Base-by-base conservation (phyloP, 1,284 basidiomycete species). In the Meripilus lineatus region DNA sequence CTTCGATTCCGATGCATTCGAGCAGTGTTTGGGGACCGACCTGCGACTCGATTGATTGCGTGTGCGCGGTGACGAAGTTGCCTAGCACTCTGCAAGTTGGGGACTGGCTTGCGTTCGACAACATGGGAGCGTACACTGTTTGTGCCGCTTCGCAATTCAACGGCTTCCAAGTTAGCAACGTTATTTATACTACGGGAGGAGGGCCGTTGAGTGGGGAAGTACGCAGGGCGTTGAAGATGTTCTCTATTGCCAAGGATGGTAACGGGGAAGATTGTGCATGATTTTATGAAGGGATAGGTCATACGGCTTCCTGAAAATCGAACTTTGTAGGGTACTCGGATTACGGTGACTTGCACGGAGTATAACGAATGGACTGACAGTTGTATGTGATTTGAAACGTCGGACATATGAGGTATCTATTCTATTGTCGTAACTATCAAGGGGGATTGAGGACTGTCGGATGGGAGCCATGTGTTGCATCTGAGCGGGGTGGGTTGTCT, bases 111-210 rank as follows among this genome's bases (percentile, higher is more conserved):
- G 78, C 76, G 35, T 89, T 84, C 71, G 75, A 77, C 43, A 76
- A 81, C 61, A 89, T 89, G 86, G 86, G 86, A 32, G 85, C 84
- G 20, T 89, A 89, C 68, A 88, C 86, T 17, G 68, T 84, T 52
- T 88, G 84, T 56, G 84, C 85, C 2, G 84, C 85, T 15, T 79
- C 75, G 57, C 75, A 74, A 48, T 86, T 86, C 68, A 86, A 86
- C 64, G 84, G 82, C 49, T 80, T 74, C 57, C 64, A 69, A 52
- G 59, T 66, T 35, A 69, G 67, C 58, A 57, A 58, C 33, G 68
- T 72, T 38, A 58, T 63, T 18, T 75, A 75, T 54, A 74, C 71
- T 35, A 64, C 64, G 23, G 71, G 71, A 7, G 64, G 59, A 11
- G 69, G 67, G 14, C 32, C 54, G 26, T 64, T 63, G 5, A 59